A percentile compares a stretch with the other conserved stretches of the same genome.
Conservation (phyloP, 306 rosid species). For the Luffa aegyptiaca region DNA sequence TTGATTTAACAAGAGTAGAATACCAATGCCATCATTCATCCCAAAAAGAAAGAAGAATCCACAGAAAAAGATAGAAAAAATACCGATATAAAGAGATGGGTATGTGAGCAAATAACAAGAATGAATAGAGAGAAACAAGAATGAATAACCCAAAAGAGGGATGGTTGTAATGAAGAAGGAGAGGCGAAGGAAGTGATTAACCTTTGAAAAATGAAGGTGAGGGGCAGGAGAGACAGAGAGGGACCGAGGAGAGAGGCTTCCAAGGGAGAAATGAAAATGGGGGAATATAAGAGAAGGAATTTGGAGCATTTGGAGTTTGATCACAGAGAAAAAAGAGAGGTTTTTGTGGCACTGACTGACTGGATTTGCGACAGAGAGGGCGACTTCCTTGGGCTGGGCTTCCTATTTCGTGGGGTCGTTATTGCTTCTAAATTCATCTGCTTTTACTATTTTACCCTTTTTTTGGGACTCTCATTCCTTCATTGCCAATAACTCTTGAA, state of each 20-base stretch:
- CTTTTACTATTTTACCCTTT: constrained; percentile 3
- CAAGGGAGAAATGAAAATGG: constrained; percentile 12
- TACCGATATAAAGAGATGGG: background rate
- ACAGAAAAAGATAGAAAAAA: background rate
- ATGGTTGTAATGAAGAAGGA: background rate
- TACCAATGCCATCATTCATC: no score
- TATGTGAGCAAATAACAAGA: background rate
- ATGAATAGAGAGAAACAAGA: background rate
- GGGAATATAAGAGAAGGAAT: background rate
- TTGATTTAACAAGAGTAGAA: background rate
- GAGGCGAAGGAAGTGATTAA: background rate
- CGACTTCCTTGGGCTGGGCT: constrained; percentile 23
- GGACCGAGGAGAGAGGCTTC: constrained; percentile 14
- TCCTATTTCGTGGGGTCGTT: background rate
- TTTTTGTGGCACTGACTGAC: constrained; percentile 6
- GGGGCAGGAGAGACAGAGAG: constrained; percentile 6
- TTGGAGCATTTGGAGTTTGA: constrained; percentile 9
- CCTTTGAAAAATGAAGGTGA: constrained; percentile 7
- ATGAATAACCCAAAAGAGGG: background rate
- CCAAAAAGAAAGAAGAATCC: background rate
- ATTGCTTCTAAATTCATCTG: background rate
- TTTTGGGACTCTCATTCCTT: background rate
- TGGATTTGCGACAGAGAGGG: constrained; percentile 1
- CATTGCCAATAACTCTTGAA: background rate
- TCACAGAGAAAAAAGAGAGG: background rate